Evolutionary conservation across 164 flowering plant species (phyloP).

Genomic region (Vitis riparia): DNA sequence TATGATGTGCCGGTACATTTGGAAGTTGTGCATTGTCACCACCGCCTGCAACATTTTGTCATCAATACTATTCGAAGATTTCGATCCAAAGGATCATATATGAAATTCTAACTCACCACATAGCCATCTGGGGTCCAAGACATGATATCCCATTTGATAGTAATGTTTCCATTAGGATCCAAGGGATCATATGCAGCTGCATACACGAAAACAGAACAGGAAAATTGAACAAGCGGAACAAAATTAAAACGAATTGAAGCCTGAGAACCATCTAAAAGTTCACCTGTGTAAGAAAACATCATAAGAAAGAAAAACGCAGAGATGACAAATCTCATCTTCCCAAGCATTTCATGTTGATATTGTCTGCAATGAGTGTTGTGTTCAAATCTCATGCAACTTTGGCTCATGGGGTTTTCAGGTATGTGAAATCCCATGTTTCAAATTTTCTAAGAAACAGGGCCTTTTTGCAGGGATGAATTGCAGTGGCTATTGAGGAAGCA

Average conservation of each 20-base stretch:
- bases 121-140: slow-evolving; percentile 75
- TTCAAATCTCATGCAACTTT: neutral
- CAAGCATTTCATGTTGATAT: neutral
- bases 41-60: slow-evolving; percentile 45
- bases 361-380: neutral
- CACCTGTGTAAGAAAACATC: slow-evolving; percentile 42
- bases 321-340: slow-evolving; percentile 30
- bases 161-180: slow-evolving; percentile 66
- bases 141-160: slow-evolving; percentile 67
- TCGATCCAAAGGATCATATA: no score
- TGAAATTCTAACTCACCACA: slow-evolving; percentile 38
- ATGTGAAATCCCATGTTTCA: slow-evolving; percentile 9
- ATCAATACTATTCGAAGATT: no score
- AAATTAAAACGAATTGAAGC: neutral
- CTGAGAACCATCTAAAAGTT: neutral
- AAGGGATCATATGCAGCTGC: slow-evolving; percentile 58
- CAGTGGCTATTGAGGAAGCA: neutral
- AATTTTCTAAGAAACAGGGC: neutral
- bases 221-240: slow-evolving; percentile 9
- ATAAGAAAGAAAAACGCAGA: slow-evolving; percentile 23
- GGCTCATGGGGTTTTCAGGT: slow-evolving; percentile 3
- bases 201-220: slow-evolving; percentile 3
- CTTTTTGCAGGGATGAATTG: neutral
- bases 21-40: slow-evolving; percentile 82
- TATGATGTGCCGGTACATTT: slow-evolving; percentile 71